These are phyloP conservation scores for Prunus salicina DNA, from an alignment of 306 rosid species.

Conservation along the genomic window DNA sequence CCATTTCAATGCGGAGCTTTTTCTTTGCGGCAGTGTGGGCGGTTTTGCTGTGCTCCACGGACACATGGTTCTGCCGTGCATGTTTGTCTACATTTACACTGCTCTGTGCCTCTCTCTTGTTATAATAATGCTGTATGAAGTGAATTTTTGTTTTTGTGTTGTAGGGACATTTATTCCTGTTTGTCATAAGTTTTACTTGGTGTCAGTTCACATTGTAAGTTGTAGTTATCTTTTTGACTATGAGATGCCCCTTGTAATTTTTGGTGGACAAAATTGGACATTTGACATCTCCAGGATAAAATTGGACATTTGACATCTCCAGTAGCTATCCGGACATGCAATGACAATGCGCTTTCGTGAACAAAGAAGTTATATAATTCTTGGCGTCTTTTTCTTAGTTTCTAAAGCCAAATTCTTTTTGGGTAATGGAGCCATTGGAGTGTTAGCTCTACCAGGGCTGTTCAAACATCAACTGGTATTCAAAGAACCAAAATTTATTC, in stretches of 20 bases:
- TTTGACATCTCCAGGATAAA: background rate
- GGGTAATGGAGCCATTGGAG: too few species aligned
- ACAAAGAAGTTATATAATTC: background rate
- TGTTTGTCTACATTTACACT: background rate
- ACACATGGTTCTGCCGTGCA: background rate
- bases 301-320: background rate
- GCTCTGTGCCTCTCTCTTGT: background rate
- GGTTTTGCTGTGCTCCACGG: slow-evolving; percentile 17
- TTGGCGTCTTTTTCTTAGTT: background rate
- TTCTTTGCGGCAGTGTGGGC: slow-evolving; percentile 7
- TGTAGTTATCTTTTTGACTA: background rate
- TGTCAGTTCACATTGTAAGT: background rate
- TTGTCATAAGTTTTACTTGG: background rate
- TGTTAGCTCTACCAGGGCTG: too few species aligned
- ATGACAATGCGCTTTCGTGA: background rate
- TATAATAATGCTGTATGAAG: background rate
- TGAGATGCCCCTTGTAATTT: background rate
- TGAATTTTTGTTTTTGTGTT: background rate
- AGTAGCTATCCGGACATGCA: background rate
- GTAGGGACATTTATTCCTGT: background rate
- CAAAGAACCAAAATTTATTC: too few species aligned
- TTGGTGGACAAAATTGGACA: background rate
- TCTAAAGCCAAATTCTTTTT: too few species aligned
- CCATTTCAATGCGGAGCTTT: slow-evolving; percentile 5
- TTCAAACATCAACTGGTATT: too few species aligned